These are phyloP conservation scores for Blastobotrys americana DNA, from an alignment of 805 yeast genomes.

Conservation along the genomic window DNA sequence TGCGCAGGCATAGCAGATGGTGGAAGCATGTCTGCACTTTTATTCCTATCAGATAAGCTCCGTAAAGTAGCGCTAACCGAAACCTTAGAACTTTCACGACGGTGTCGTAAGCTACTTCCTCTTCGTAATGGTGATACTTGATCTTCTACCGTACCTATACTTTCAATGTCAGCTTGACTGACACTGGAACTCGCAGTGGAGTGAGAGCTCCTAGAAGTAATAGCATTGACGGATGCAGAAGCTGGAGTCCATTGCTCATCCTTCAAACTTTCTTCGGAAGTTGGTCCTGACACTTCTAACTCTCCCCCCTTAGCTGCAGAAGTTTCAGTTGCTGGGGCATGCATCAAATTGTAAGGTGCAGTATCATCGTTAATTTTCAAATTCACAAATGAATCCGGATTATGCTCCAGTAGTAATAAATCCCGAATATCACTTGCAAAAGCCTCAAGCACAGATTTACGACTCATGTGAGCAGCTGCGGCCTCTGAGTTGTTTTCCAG, in stretches of 20 bases:
- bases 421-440: constrained; percentile 13
- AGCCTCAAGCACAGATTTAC: constrained; percentile 9
- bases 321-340: too few relatives aligned
- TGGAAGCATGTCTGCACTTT: not conserved
- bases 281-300: too few relatives aligned
- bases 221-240: not conserved
- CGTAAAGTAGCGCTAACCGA: not conserved
- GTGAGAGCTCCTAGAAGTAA: not conserved
- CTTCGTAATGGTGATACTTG: not conserved
- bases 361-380: not conserved
- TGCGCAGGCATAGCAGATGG: not conserved
- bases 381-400: constrained; percentile 3
- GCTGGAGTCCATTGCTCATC: too few relatives aligned
- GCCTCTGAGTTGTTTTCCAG: not conserved
- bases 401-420: constrained; percentile 4
- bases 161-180: not conserved
- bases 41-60: not conserved
- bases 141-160: not conserved
- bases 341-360: too few relatives aligned
- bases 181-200: not conserved
- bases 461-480: too few relatives aligned
- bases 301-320: too few relatives aligned
- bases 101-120: not conserved
- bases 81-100: not conserved
- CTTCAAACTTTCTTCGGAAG: too few relatives aligned